Base-by-base conservation (phyloP, 2,329 filamentous ascomycete genomes). In the Colletotrichum tamarilloi region DNA sequence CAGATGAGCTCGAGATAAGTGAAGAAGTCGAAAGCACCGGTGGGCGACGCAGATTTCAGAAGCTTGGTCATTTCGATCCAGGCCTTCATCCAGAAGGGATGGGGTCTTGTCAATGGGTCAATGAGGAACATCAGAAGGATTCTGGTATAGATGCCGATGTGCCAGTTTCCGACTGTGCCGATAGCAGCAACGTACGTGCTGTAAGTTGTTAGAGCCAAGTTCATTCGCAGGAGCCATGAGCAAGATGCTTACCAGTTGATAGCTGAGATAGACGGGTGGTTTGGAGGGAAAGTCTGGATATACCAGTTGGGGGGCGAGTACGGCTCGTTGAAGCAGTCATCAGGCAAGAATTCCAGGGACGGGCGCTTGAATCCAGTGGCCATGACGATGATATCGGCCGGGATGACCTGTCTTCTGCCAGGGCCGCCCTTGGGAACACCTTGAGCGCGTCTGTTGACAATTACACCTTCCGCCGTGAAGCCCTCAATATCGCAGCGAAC, bases 291-390 rank as follows among this genome's bases (percentile, higher is more conserved):
- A 0, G 93, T 93, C 81, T 97, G 94, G 0, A 97, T 88, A 77
- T 97, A 97, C 95, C 95, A 97, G 80, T 94, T 95, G 0, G 95
- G 95, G 1, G 94, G 93, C 1, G 86, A 85, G 77, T 97, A 97
- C 0, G 93, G 92, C 74, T 93, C 89, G 11, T 89, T 80, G 79
- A 97, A 97, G 77, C 89, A 92, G 65, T 94, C 90, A 0, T 90
- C 84, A 0, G 94, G 94, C 0, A 97, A 85, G 81, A 97, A 97
- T 12, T 85, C 86, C 1, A 97, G 87, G 4, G 88, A 90, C 0
- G 95, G 94, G 0, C 94, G 88, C 77, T 94, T 89, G 84, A 91
- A 97, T 1, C 95, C 95, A 0, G 95, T 97, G 0, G 95, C 95
- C 89, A 97, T 92, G 74, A 97, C 92, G 63, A 95, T 89, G 5